Evolutionary conservation across 768 basidiomycete genomes (phyloP), one percentile per base, ranked within the genome.

Genomic region (Candolleomyces aberdarensis): DNA sequence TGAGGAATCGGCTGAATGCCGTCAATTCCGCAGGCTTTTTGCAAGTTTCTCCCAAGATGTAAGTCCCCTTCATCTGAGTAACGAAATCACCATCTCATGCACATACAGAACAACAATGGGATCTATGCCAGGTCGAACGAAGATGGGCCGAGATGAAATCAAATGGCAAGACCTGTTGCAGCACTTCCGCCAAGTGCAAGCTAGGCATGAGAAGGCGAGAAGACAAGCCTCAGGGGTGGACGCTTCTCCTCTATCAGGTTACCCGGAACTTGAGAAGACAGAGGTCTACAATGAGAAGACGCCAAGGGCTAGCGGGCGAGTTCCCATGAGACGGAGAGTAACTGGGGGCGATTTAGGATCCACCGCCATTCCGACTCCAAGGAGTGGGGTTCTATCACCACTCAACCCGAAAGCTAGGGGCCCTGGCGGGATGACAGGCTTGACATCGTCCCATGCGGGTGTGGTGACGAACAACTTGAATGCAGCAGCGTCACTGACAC

Each of bases 21-120:
- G 95, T 98, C 52, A 96, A 95, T 73, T 93, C 96, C 3, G 87
- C 95, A 8, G 96, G 96, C 6, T 98, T 94, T 75, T 74, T 96
- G 8, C 93, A 97, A 57, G 91, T 95, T 61, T 86, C 91, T 9
- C 91, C 95, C 0, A 92, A 91, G 75, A 76, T 91, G 94, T 93
- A 66, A 76, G 86, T 32, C 36, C 20, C 56, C 44, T 14, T 13
- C 41, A 20, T 20, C 58, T 17, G 13, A 5, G 3, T 1, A 46
- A 4, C 19, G 44, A 17, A 7, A 17, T 20, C 9, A 46, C 44
- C 44, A 17, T 46, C 44, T 46, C 7, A 46, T 46, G 19, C 19
- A 20, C 5, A 46, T 46, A 7, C 47, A 44, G 10, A 62, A 74
- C 75, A 19, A 57, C 72, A 11, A 64, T 75, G 5, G 71, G 72